Percentiles rank a stretch among this genome's conserved stretches.
These are phyloP conservation scores for Plasmodium gonderi DNA, from an alignment of 169 alveolate species.

Conservation along the genomic window DNA sequence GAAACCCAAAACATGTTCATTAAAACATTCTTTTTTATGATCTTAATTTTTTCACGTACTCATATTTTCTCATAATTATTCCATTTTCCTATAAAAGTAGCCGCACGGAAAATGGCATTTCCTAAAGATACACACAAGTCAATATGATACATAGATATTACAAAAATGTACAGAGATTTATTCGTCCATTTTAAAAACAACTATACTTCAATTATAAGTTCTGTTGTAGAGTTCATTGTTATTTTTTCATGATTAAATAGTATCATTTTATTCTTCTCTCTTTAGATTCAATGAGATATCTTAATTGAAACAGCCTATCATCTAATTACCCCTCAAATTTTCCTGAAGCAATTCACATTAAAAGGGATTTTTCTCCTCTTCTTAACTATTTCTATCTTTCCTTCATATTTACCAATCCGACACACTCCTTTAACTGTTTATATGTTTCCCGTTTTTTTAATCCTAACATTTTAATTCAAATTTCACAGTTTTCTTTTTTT, in stretches of 20 bases:
- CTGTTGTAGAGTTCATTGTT: background rate
- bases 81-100: background rate
- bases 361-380: background rate
- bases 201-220: background rate
- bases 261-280: background rate
- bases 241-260: background rate
- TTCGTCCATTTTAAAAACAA: background rate
- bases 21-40: background rate
- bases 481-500: no score
- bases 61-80: background rate
- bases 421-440: background rate
- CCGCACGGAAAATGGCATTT: background rate
- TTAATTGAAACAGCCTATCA: background rate
- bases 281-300: background rate
- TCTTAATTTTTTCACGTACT: background rate
- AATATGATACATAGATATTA: background rate
- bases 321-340: background rate
- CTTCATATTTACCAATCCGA: background rate
- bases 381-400: background rate
- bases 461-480: background rate
- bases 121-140: background rate
- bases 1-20: background rate
- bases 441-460: background rate
- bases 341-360: background rate
- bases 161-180: background rate